phyloP scores from a whole-genome alignment of 2,329 filamentous ascomycete species.

The Immersiporthe knoxdaviesiana region DNA sequence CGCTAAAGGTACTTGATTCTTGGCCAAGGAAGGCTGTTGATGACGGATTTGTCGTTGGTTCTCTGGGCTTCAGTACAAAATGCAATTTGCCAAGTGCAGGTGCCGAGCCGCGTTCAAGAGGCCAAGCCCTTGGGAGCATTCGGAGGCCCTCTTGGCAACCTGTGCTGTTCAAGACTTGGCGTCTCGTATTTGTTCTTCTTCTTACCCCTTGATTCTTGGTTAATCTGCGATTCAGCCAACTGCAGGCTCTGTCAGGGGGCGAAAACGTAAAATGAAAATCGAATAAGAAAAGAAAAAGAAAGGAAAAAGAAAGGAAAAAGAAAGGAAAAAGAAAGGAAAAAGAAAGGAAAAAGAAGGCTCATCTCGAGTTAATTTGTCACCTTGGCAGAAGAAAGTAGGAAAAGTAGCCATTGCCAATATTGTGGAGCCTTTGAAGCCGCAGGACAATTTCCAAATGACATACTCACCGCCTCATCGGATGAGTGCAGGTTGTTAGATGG shows the following conservation, averaged over 20 bases:
- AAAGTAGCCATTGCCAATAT: not conserved
- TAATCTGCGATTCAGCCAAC: not conserved
- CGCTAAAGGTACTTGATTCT: not conserved
- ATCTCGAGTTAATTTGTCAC: not conserved
- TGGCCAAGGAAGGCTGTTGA: slow-evolving; percentile 17
- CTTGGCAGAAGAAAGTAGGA: not conserved
- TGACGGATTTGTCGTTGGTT: not conserved
- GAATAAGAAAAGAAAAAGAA: not conserved
- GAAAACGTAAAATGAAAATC: not conserved
- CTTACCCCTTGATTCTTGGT: not conserved
- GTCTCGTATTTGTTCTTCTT: slow-evolving; percentile 18
- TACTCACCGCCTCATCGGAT: not conserved
- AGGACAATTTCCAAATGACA: not conserved
- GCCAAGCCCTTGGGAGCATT: slow-evolving; percentile 15
- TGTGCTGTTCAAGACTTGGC: not conserved
- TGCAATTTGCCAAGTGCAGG: slow-evolving; percentile 12
- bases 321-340: not conserved
- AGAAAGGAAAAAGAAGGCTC: too few species aligned
- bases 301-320: not conserved
- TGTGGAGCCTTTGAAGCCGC: not conserved
- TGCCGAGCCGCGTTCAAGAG: slow-evolving; percentile 4
- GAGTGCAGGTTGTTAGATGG: not conserved
- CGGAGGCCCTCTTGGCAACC: not conserved
- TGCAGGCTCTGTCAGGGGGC: not conserved
- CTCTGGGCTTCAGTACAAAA: not conserved